Conservation (phyloP, 2,329 filamentous ascomycete genomes). For the Pyricularia sp. region DNA sequence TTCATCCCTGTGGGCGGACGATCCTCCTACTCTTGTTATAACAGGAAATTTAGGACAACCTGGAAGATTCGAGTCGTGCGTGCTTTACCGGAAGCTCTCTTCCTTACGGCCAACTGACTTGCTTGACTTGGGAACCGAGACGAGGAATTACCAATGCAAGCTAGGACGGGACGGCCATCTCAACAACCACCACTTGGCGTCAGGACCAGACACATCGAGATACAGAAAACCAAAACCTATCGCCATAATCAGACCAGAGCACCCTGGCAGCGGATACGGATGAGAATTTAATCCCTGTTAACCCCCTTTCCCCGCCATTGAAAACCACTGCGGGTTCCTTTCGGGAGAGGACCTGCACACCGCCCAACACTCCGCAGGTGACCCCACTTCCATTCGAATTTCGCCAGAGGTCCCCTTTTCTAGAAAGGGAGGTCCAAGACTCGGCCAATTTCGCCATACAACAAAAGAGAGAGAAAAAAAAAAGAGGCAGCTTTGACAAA, state of each 20-base stretch:
- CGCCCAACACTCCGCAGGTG: neutral
- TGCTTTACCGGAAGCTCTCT: neutral
- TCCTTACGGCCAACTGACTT: neutral
- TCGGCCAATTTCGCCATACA: neutral
- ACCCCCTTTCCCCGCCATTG: slow-evolving; percentile 1
- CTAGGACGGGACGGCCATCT: neutral
- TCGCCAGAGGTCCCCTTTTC: slow-evolving; percentile 2
- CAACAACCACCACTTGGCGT: neutral
- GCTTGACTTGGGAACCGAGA: neutral
- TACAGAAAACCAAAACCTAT: neutral
- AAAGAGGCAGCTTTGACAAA: neutral
- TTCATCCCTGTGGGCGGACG: neutral
- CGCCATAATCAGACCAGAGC: neutral
- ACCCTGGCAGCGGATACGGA: neutral
- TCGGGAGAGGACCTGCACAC: neutral
- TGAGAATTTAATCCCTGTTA: neutral
- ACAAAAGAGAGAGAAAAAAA: neutral
- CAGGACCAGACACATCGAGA: neutral
- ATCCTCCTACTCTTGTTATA: neutral
- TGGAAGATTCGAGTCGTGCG: neutral
- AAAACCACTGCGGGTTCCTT: neutral
- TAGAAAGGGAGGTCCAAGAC: neutral
- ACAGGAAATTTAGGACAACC: neutral
- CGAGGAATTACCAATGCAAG: neutral
- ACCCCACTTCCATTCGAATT: neutral